phyloP scores from a whole-genome alignment of 805 yeast species.

The Candida ficus region DNA sequence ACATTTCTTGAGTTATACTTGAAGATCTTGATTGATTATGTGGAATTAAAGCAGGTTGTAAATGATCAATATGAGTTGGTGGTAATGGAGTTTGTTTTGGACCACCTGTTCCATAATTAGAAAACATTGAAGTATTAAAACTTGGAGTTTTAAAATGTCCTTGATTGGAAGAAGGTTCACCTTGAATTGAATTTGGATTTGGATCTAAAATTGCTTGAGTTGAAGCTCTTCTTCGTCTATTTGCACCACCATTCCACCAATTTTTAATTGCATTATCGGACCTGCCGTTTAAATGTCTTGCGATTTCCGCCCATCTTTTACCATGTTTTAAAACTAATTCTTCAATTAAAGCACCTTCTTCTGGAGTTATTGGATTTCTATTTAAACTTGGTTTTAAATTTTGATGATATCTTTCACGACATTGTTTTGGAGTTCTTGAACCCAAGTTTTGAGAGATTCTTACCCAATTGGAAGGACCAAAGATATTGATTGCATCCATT shows the following conservation, averaged over 20 bases:
- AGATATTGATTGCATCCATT: slow-evolving; percentile 59
- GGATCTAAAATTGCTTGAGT: slow-evolving; percentile 23
- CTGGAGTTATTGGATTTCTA: slow-evolving; percentile 75
- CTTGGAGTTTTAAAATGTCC: slow-evolving; percentile 7
- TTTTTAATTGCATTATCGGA: slow-evolving; percentile 89
- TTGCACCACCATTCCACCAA: slow-evolving; percentile 97
- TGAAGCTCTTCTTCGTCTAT: slow-evolving; percentile 61
- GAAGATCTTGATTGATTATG: slow-evolving; percentile 18
- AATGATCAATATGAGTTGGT: slow-evolving; percentile 4
- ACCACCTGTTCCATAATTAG: neutral
- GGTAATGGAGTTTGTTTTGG: neutral
- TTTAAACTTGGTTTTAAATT: slow-evolving; percentile 82
- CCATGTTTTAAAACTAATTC: slow-evolving; percentile 74
- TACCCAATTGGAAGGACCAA: slow-evolving; percentile 88
- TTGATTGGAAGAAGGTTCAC: neutral
- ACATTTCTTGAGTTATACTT: slow-evolving; percentile 20
- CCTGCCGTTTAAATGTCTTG: slow-evolving; percentile 81
- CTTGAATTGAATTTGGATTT: neutral
- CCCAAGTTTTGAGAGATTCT: slow-evolving; percentile 68
- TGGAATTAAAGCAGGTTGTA: slow-evolving; percentile 8
- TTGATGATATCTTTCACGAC: slow-evolving; percentile 88
- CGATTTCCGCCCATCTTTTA: slow-evolving; percentile 91
- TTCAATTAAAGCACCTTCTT: slow-evolving; percentile 80
- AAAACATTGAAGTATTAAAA: slow-evolving; percentile 15
- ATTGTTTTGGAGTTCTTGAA: slow-evolving; percentile 84